These are phyloP conservation scores for Paraphaeosphaeria sporulosa DNA, from an alignment of 2,329 filamentous ascomycete species.

Conservation along the genomic window DNA sequence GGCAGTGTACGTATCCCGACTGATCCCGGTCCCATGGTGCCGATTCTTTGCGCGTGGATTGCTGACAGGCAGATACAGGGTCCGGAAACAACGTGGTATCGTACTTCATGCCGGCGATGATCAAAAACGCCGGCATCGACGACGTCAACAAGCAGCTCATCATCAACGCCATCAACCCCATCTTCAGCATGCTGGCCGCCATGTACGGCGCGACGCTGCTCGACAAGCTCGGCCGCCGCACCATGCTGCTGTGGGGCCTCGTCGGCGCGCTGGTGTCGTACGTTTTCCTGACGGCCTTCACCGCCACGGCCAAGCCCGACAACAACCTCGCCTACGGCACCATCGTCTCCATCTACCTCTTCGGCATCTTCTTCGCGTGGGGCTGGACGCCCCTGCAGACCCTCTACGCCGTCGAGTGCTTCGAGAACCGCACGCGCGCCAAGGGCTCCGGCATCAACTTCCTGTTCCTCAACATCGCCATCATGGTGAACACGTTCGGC, in stretches of 20 bases:
- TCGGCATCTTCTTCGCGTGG: conserved; percentile 51
- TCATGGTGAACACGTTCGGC: conserved; percentile 45
- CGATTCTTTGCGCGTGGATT: too few species aligned
- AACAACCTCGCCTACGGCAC: conserved; percentile 47
- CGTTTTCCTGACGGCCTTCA: conserved; percentile 48
- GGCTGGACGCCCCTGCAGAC: conserved; percentile 52
- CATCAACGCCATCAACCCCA: conserved; percentile 52
- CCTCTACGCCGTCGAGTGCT: conserved; percentile 49
- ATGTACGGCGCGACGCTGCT: conserved; percentile 46
- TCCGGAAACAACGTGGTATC: conserved; percentile 50
- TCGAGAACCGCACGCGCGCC: conserved; percentile 50
- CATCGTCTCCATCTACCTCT: conserved; percentile 52
- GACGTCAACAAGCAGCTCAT: conserved; percentile 48
- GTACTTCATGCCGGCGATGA: conserved; percentile 45
- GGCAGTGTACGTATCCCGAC: conserved; percentile 39
- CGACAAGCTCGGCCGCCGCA: conserved; percentile 32
- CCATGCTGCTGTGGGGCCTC: conserved; percentile 49
- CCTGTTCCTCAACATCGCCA: conserved; percentile 43
- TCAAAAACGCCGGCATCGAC: conserved; percentile 48
- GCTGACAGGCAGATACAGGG: conserved; percentile 8
- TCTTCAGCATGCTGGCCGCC: conserved; percentile 49
- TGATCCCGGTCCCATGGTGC: not conserved
- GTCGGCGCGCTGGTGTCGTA: conserved; percentile 45
- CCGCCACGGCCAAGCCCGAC: conserved; percentile 30
- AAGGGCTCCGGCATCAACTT: conserved; percentile 47